Base-by-base conservation (phyloP, 768 basidiomycete genomes). In the Rhizopogon roseolus region DNA sequence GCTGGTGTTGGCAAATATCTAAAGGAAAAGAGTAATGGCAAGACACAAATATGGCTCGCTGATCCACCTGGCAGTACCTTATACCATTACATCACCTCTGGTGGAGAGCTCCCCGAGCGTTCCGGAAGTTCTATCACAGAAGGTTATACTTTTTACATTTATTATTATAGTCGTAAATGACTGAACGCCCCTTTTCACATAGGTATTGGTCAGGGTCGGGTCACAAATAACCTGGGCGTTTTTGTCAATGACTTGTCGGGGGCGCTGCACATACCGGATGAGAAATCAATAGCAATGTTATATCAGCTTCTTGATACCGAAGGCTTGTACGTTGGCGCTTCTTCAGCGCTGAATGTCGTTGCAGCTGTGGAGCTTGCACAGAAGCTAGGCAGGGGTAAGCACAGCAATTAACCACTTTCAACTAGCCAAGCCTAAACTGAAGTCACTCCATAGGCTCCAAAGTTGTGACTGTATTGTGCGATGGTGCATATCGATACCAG, bases 401-500 rank as follows among this genome's bases (percentile, higher is more conserved):
- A 22, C 39, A 27, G 11, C 17, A 1, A 5, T 39, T 1, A 14
- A 50, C 13, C 1, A 41, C 16, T 42, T 19, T 38, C 34, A 16
- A 52, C n/a, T 19, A 5, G 40, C 6, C 17, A n/a, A 27, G 49
- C 53, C 10, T 56, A 32, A 58, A 22, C 25, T 19, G n/a, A 22
- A 22, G 22, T 49, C 28, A 51, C 50, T 37, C 37, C 42, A 29
- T 56, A 93, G 90, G 90, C 36, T 87, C 88, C 19, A 91, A 79
- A 14, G 77, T 98, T 28, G 93, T 85, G 1, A 99, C 97, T 5
- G 79, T 98, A 50, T 72, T 99, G 38, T 92, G 89, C 68, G 97
- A 99, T 65, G 97, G 96, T 6, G 97, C 97, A 42, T 96, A 98
- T 65, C 82, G 97, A 65, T 97, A 99, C 66, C 97, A 98, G 73